Percentiles rank a stretch among this genome's conserved stretches.
Evolutionary conservation across 176 grass and related monocot genomes (phyloP).

Genomic region (Melocanna baccifera): DNA sequence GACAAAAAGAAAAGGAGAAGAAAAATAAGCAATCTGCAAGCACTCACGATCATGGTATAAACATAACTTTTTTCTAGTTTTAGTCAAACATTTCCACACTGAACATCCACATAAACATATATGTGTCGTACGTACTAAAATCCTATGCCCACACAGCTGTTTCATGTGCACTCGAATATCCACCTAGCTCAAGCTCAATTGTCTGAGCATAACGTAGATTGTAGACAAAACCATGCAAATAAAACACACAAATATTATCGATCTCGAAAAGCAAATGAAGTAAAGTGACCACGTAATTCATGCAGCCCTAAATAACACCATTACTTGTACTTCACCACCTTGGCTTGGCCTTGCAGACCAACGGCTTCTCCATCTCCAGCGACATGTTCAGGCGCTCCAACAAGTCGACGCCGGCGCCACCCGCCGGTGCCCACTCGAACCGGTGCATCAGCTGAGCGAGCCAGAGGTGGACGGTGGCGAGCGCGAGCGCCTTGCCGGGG

Average conservation of each 20-base stretch:
- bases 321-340: background rate
- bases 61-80: background rate
- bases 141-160: background rate
- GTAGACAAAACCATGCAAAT: background rate
- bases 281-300: background rate
- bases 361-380: conserved; percentile 67
- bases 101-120: background rate
- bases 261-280: background rate
- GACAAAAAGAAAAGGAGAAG: background rate
- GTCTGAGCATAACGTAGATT: background rate
- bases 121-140: background rate
- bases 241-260: background rate
- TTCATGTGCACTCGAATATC: background rate
- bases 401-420: conserved; percentile 42
- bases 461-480: conserved; percentile 71
- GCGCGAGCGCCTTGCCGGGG: conserved; percentile 66
- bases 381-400: conserved; percentile 76
- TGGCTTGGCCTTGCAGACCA: conserved; percentile 50
- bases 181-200: background rate
- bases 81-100: background rate
- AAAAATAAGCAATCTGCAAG: background rate
- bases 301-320: background rate
- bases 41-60: background rate
- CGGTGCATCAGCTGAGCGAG: conserved; percentile 58
- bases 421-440: conserved; percentile 43